Percentiles rank a stretch among this genome's conserved stretches.
These are phyloP conservation scores for Zasmidium citrigriseum DNA, from an alignment of 2,329 filamentous ascomycete genomes.

Conservation along the genomic window DNA sequence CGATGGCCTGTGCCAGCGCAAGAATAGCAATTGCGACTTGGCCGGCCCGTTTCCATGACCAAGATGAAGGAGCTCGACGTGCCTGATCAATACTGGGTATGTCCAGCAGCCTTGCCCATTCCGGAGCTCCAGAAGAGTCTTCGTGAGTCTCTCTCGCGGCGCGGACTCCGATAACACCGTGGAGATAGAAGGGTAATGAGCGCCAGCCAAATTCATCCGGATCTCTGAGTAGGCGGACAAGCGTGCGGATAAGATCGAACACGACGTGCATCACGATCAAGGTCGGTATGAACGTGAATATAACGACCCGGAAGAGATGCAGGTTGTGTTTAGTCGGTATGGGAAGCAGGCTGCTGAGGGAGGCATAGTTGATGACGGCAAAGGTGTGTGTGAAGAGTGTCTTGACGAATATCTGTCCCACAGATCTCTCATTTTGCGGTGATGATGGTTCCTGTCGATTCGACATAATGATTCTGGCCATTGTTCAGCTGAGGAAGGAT, in stretches of 20 bases:
- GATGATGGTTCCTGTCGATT: background rate
- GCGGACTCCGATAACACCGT: conserved; percentile 3
- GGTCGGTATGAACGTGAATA: conserved; percentile 6
- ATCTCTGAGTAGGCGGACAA: conserved; percentile 3
- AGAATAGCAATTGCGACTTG: background rate
- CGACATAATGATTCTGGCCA: background rate
- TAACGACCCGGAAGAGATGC: conserved; percentile 4
- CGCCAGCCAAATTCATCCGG: conserved; percentile 3
- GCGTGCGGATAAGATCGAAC: background rate
- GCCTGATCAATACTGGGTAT: background rate
- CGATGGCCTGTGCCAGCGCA: conserved; percentile 1
- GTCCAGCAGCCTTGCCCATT: background rate
- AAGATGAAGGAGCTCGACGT: background rate
- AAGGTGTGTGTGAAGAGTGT: conserved; percentile 8
- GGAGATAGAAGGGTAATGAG: background rate
- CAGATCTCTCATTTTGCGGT: background rate
- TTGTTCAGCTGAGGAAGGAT: too few species aligned
- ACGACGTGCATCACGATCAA: background rate
- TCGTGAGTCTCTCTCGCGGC: background rate
- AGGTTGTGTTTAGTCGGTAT: conserved; percentile 6
- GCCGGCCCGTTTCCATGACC: conserved; percentile 2
- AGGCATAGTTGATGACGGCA: conserved; percentile 6
- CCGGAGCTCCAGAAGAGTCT: background rate
- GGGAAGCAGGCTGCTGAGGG: conserved; percentile 2
- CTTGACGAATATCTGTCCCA: conserved; percentile 6